Conservation (phyloP, 2,329 filamentous ascomycete species). For the Rhynchosporium agropyri region DNA sequence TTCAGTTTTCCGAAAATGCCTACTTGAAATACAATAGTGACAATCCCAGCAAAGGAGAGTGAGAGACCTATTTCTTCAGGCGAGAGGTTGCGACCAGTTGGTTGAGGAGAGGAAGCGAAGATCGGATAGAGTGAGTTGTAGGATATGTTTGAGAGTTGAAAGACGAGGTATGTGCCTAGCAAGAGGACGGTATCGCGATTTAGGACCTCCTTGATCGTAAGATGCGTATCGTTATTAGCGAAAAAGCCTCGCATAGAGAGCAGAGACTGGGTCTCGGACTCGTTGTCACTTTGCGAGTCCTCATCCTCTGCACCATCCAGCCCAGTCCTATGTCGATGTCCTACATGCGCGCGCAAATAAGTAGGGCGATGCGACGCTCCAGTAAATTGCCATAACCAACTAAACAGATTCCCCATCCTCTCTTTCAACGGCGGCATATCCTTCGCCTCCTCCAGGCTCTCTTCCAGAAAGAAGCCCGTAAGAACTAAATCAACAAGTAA, state of each 20-base stretch:
- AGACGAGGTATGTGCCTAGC: conserved; percentile 84
- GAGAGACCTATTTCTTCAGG: conserved; percentile 84
- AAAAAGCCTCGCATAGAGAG: conserved; percentile 44
- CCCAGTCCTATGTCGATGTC: conserved; percentile 37
- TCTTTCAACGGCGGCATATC: conserved; percentile 61
- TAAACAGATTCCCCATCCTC: conserved; percentile 61
- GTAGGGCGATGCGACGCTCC: conserved; percentile 58
- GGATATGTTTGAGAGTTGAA: conserved; percentile 90
- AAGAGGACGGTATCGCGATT: conserved; percentile 83
- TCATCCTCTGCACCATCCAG: conserved; percentile 45
- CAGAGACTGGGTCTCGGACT: conserved; percentile 37
- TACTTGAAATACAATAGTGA: conserved; percentile 89
- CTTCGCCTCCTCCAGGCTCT: conserved; percentile 74
- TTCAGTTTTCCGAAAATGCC: conserved; percentile 81
- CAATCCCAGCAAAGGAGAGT: conserved; percentile 78
- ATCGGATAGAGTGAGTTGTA: conserved; percentile 96
- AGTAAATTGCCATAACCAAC: conserved; percentile 71
- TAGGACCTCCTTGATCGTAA: conserved; percentile 62
- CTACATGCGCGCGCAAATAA: conserved; percentile 50
- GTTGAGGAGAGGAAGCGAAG: conserved; percentile 75
- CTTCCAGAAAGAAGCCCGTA: conserved; percentile 79
- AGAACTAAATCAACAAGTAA: conserved; percentile 73
- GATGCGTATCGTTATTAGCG: conserved; percentile 49
- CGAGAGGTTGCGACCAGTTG: conserved; percentile 74
- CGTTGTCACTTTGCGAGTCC: conserved; percentile 25